These are phyloP conservation scores for Ormosia emarginata DNA, from an alignment of 306 rosid species.

Conservation along the genomic window DNA sequence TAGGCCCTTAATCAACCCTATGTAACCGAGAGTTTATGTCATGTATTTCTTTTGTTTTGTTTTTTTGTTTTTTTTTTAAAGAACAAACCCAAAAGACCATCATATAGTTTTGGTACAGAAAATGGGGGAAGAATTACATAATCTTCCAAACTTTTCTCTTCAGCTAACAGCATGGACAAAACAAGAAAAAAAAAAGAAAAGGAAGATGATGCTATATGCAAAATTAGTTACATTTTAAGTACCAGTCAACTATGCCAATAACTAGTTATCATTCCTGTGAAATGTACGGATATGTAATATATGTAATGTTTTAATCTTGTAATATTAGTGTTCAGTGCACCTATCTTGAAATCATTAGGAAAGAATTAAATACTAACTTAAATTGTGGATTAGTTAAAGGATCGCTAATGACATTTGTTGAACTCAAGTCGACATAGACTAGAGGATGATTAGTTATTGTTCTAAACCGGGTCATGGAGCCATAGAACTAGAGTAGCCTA, in stretches of 20 bases:
- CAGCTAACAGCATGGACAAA: neutral
- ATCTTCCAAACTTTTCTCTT: neutral
- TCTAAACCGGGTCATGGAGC: too few relatives aligned
- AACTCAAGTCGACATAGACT: neutral
- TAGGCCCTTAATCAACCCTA: neutral
- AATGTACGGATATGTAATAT: too few relatives aligned
- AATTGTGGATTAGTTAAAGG: neutral
- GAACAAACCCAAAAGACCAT: too few relatives aligned
- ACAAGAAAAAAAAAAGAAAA: neutral
- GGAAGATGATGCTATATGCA: too few relatives aligned
- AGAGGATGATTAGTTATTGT: neutral
- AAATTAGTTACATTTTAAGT: too few relatives aligned
- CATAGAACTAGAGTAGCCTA: too few relatives aligned
- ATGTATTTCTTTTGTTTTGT: too few relatives aligned
- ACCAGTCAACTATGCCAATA: too few relatives aligned
- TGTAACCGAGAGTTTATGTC: neutral
- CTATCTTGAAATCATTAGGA: neutral
- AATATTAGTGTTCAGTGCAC: neutral
- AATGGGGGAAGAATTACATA: neutral
- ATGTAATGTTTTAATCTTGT: too few relatives aligned
- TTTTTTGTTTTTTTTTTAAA: too few relatives aligned
- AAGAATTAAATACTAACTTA: neutral
- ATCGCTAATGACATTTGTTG: neutral
- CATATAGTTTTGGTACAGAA: neutral
- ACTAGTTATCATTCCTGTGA: too few relatives aligned